Evolutionary conservation across 2,329 filamentous ascomycete genomes (phyloP).

Genomic region (Phialocephala subalpina): DNA sequence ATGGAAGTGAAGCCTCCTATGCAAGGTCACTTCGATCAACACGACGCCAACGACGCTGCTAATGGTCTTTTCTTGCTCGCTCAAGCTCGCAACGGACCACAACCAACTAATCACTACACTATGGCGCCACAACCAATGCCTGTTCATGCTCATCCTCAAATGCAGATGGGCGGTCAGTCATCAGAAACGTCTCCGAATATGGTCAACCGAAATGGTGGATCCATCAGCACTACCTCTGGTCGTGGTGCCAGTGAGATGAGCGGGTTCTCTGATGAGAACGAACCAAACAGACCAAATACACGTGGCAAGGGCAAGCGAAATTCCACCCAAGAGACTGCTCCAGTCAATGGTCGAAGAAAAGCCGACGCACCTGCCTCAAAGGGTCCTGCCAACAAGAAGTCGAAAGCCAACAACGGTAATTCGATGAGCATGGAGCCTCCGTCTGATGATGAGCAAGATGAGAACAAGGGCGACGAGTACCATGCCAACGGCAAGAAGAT

Average conservation of each 20-base stretch:
- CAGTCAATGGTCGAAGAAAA: conserved; percentile 76
- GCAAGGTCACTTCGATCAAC: conserved; percentile 78
- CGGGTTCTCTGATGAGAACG: conserved; percentile 77
- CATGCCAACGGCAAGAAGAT: conserved; percentile 80
- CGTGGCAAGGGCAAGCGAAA: conserved; percentile 76
- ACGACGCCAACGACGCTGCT: conserved; percentile 91
- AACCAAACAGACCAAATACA: conserved; percentile 69
- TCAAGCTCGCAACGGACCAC: conserved; percentile 67
- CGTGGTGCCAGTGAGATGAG: conserved; percentile 72
- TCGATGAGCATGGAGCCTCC: conserved; percentile 44
- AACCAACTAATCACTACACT: conserved; percentile 43
- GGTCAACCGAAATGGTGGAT: conserved; percentile 54
- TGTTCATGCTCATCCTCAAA: conserved; percentile 41
- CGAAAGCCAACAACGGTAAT: conserved; percentile 64
- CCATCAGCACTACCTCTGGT: conserved; percentile 49
- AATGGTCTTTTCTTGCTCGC: conserved; percentile 94
- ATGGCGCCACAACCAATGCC: conserved; percentile 40
- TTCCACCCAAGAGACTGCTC: conserved; percentile 50
- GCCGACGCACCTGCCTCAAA: conserved; percentile 67
- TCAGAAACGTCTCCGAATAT: conserved; percentile 56
- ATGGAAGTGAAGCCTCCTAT: conserved; percentile 53
- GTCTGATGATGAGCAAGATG: conserved; percentile 50
- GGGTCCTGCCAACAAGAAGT: conserved; percentile 73
- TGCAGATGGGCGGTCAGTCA: conserved; percentile 35
- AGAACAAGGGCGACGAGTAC: conserved; percentile 61